A percentile compares a stretch with the other conserved stretches of the same genome.
Evolutionary conservation across 2,329 filamentous ascomycete species (phyloP).

Genomic region (Dactylonectria estremocensis): DNA sequence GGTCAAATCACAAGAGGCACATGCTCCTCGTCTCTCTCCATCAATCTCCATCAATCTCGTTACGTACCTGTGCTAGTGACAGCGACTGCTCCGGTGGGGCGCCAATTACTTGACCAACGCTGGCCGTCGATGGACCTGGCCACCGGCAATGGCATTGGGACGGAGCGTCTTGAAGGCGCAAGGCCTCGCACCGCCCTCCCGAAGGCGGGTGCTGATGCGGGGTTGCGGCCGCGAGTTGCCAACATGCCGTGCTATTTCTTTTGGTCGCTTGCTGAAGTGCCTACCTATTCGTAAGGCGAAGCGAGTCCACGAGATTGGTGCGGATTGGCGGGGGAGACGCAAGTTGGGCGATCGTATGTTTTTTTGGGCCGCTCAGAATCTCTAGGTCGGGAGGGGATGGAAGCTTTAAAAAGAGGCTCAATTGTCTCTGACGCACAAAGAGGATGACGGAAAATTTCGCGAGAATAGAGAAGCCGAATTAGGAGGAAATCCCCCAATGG

Average conservation of each 20-base stretch:
- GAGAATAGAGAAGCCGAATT: background rate
- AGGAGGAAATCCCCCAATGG: background rate
- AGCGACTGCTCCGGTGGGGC: slow-evolving; percentile 29
- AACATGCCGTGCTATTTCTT: slow-evolving; percentile 35
- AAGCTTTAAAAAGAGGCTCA: slow-evolving; percentile 12
- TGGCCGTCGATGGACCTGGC: slow-evolving; percentile 25
- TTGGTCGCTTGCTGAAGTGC: background rate
- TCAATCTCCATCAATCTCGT: slow-evolving; percentile 8
- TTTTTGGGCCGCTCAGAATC: slow-evolving; percentile 17
- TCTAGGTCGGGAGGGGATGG: background rate
- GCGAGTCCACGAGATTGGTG: slow-evolving; percentile 29
- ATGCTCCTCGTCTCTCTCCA: background rate
- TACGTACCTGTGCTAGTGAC: slow-evolving; percentile 42
- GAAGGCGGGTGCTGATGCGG: slow-evolving; percentile 38
- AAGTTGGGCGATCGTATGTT: slow-evolving; percentile 13
- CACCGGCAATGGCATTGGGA: slow-evolving; percentile 17
- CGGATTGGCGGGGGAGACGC: slow-evolving; percentile 8
- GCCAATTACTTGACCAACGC: slow-evolving; percentile 39
- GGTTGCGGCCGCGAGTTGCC: slow-evolving; percentile 41
- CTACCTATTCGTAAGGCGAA: slow-evolving; percentile 8
- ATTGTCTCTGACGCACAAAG: background rate
- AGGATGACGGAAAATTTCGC: background rate
- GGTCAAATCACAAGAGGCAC: background rate
- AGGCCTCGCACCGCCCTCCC: slow-evolving; percentile 38
- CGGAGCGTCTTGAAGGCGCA: slow-evolving; percentile 23